A percentile compares a stretch with the other conserved stretches of the same genome.
These are phyloP conservation scores for Paragyromitra xinjiangensis DNA, from an alignment of 495 filamentous ascomycete species.

Conservation along the genomic window DNA sequence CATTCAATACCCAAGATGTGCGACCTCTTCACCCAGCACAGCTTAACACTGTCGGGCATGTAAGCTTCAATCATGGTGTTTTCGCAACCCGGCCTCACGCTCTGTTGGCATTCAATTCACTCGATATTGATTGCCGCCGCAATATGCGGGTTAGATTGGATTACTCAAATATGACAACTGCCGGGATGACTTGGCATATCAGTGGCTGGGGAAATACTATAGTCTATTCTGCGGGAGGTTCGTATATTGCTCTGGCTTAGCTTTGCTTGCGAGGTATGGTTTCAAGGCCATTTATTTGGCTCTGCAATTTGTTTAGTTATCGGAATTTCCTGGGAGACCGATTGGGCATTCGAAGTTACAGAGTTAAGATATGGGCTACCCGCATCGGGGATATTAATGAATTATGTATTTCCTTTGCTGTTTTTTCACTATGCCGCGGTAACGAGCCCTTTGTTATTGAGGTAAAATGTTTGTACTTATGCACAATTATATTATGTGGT, in stretches of 20 bases:
- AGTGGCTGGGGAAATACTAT: background rate
- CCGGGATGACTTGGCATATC: conserved; percentile 24
- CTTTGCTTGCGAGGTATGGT: background rate
- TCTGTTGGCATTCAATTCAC: background rate
- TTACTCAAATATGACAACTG: conserved; percentile 7
- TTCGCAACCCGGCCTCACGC: background rate
- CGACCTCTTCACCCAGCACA: background rate
- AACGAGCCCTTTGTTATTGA: no score
- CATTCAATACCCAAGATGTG: background rate
- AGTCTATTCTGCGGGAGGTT: conserved; percentile 12
- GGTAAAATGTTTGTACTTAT: no score
- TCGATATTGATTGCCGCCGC: background rate
- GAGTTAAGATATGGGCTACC: no score
- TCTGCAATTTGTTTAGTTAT: no score
- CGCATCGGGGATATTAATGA: no score
- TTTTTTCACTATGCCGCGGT: no score
- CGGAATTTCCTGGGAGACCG: no score
- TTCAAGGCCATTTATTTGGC: no score
- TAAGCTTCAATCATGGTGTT: background rate
- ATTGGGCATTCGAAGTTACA: no score
- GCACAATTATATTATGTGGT: no score
- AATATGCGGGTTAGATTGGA: background rate
- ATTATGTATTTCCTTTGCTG: no score
- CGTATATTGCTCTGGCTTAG: conserved; percentile 11
- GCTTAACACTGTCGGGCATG: background rate